Base-by-base conservation (phyloP, 1,284 basidiomycete genomes). In the Melampsora abietis-canadensis region DNA sequence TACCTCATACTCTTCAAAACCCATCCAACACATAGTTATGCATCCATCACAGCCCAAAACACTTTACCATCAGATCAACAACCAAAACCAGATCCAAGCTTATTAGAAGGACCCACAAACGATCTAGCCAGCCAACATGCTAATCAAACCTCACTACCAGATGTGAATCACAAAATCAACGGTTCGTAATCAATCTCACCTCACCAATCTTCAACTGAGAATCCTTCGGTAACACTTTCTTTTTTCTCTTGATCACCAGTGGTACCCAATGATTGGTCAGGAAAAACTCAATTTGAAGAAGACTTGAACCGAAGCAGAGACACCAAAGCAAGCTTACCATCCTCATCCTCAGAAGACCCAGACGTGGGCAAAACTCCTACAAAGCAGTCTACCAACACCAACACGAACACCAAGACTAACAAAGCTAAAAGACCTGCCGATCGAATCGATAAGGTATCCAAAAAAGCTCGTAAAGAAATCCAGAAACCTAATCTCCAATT, bases 61-160 rank as follows among this genome's bases (percentile, higher is more conserved):
- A 84, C 85, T 4, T 85, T 85, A 14, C 85, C 87, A 0, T 51
- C 47, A 76, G 61, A 62, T 76, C 37, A 77, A 8, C 83, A 89
- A 84, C 88, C 88, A 10, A 85, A 85, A 47, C 85, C 89, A 59
- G 87, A 90, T 79, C 85, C 84, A 0, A 85, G 83, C 31, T 84
- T 90, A 34, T 83, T 89, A 75, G 88, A 86, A 78, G 89, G 87
- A 0, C 46, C 59, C 5, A 51, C 48, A 2, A 21, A 51, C 48
- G 48, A 51, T 21, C 5, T 51, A 44, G 44, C 37, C 12, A 47
- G 61, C 51, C 46, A 48, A 62, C 60, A 30, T 19, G 34, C 34
- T 31, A 31, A 30, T 40, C 34, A 30, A 62, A 17, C 27, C 19
- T 62, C 31, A 19, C 59, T 15, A 4, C 59, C 24, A 61, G 59